These are phyloP conservation scores for Carex scoparia DNA, from an alignment of 176 grass and related monocot genomes.

Conservation along the genomic window DNA sequence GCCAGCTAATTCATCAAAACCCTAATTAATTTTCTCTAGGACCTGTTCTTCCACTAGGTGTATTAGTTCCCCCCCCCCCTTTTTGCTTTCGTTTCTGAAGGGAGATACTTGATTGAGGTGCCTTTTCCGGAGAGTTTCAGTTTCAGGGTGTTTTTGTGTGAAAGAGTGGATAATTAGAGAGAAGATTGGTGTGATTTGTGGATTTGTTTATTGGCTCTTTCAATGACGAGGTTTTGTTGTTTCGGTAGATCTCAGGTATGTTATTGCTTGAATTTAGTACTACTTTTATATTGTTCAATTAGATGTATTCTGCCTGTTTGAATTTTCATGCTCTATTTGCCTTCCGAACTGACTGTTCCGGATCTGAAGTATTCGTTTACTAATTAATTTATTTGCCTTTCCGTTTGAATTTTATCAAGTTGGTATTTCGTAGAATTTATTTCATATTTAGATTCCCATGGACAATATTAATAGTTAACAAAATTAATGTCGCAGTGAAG, in stretches of 20 bases:
- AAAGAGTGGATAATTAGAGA: not conserved
- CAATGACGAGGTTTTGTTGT: slow-evolving; percentile 20
- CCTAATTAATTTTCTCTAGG: slow-evolving; percentile 13
- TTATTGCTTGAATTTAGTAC: not conserved
- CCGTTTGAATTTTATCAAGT: not conserved
- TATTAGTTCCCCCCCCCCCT: not conserved
- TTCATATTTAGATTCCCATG: not conserved
- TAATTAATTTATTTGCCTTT: not conserved
- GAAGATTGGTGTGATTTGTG: not conserved
- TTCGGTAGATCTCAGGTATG: slow-evolving; percentile 24
- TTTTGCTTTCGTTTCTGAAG: not conserved
- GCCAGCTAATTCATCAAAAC: slow-evolving; percentile 16
- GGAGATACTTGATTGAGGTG: not conserved
- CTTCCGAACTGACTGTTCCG: not conserved
- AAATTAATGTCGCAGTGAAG: not conserved
- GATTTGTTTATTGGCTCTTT: not conserved
- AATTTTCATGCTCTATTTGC: not conserved
- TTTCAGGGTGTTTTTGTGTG: slow-evolving; percentile 5
- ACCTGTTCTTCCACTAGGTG: not conserved
- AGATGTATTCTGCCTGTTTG: not conserved
- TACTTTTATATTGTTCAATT: not conserved
- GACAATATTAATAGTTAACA: not conserved
- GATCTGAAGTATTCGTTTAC: not conserved
- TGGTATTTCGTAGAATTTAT: not conserved
- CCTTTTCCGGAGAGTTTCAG: not conserved